A percentile compares a stretch with the other conserved stretches of the same genome.
Evolutionary conservation across 148 eudicot species (phyloP).

Genomic region (Heliamphora exappendiculata): DNA sequence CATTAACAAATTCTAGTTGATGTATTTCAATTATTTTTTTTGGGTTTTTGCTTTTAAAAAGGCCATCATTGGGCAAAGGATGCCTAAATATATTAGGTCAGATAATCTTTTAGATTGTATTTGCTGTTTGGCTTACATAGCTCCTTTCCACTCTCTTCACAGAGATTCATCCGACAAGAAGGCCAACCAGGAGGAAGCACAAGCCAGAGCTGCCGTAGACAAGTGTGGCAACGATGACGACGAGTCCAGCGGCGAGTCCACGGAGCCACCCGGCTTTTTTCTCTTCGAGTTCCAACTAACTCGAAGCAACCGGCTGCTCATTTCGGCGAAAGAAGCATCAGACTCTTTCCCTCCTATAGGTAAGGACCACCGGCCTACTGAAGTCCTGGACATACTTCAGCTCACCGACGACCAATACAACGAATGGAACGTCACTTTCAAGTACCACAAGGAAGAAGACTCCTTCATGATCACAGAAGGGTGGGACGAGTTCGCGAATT

Average conservation of each 20-base stretch:
- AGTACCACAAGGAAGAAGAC: background rate
- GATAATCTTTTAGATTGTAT: background rate
- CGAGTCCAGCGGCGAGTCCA: too few species aligned
- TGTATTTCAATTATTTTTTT: too few species aligned
- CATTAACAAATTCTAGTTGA: too few species aligned
- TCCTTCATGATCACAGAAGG: too few species aligned
- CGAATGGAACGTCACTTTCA: background rate
- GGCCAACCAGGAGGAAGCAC: background rate
- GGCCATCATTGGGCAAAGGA: too few species aligned
- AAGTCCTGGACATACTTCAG: background rate
- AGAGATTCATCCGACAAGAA: background rate
- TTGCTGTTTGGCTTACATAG: background rate
- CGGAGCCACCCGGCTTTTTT: background rate
- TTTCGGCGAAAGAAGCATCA: background rate
- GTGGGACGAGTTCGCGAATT: background rate
- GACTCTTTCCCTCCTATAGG: background rate
- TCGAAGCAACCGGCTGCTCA: background rate
- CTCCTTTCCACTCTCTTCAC: background rate
- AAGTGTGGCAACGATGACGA: background rate
- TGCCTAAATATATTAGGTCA: too few species aligned
- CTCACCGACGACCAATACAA: background rate
- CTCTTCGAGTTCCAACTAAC: background rate
- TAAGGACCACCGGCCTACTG: too few species aligned
- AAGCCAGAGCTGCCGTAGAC: background rate
- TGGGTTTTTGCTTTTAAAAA: too few species aligned